Evolutionary conservation across 1,284 basidiomycete genomes (phyloP).

Genomic region (Moesziomyces aphidis): DNA sequence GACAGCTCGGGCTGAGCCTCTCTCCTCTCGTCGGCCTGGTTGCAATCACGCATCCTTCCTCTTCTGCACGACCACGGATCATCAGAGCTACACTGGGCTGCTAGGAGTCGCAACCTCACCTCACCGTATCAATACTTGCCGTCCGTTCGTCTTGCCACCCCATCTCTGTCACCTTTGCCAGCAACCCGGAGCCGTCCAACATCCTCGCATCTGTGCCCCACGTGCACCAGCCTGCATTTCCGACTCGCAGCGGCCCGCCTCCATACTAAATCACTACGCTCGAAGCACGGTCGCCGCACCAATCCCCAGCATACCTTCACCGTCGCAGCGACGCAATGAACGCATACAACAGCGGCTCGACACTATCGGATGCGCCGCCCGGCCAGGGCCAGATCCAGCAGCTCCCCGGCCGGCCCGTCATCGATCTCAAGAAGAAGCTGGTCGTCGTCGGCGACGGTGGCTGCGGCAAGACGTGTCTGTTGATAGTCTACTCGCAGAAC

Average conservation of each 20-base stretch:
- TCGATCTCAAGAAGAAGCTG: constrained; percentile 64
- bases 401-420: constrained; percentile 48
- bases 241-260: background rate
- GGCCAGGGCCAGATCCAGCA: constrained; percentile 45
- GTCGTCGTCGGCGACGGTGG: constrained; percentile 81
- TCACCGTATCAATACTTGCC: too few species aligned
- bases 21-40: too few species aligned
- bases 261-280: background rate
- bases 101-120: background rate
- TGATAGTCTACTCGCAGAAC: constrained; percentile 89
- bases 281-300: too few species aligned
- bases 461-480: constrained; percentile 80
- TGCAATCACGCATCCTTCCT: background rate
- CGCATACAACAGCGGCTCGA: constrained; percentile 42
- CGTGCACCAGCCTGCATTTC: background rate
- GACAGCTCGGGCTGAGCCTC: too few species aligned
- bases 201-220: background rate
- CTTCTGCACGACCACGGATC: background rate
- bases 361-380: constrained; percentile 46
- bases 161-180: too few species aligned
- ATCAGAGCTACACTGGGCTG: background rate
- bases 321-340: constrained; percentile 22
- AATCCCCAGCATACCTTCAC: background rate
- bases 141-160: too few species aligned
- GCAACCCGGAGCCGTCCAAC: too few species aligned